Conservation (phyloP, 2,329 filamentous ascomycete species). For the Colletotrichum limetticola region DNA sequence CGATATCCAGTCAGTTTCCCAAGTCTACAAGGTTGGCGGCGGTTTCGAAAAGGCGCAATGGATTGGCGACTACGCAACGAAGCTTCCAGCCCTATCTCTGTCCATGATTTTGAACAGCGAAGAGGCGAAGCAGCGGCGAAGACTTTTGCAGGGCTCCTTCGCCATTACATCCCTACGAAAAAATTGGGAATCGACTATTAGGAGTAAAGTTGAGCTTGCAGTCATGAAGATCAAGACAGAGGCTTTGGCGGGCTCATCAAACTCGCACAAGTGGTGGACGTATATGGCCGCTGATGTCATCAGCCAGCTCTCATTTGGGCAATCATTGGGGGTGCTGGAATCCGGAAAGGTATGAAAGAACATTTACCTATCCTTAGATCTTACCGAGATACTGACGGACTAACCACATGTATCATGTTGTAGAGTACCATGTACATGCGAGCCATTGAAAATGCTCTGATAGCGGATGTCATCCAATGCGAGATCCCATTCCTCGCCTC, state of each 20-base stretch:
- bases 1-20: background rate
- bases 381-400: background rate
- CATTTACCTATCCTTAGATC: background rate
- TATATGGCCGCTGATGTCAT: conserved; percentile 66
- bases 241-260: conserved; percentile 47
- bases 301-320: conserved; percentile 63
- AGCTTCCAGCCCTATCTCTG: background rate
- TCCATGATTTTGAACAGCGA: background rate
- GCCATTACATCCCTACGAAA: conserved; percentile 48
- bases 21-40: background rate
- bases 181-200: conserved; percentile 45
- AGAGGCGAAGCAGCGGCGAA: conserved; percentile 39
- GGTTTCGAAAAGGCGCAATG: background rate
- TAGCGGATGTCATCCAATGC: background rate
- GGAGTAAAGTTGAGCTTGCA: conserved; percentile 46
- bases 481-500: background rate
- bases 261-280: conserved; percentile 64
- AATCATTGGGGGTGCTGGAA: conserved; percentile 64
- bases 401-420: conserved; percentile 39
- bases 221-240: conserved; percentile 57
- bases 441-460: conserved; percentile 3
- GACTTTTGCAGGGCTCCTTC: conserved; percentile 52
- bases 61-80: background rate
- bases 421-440: conserved; percentile 37
- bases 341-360: conserved; percentile 51